Conservation (phyloP, 1,284 basidiomycete genomes). For the Blastosporella zonata region DNA sequence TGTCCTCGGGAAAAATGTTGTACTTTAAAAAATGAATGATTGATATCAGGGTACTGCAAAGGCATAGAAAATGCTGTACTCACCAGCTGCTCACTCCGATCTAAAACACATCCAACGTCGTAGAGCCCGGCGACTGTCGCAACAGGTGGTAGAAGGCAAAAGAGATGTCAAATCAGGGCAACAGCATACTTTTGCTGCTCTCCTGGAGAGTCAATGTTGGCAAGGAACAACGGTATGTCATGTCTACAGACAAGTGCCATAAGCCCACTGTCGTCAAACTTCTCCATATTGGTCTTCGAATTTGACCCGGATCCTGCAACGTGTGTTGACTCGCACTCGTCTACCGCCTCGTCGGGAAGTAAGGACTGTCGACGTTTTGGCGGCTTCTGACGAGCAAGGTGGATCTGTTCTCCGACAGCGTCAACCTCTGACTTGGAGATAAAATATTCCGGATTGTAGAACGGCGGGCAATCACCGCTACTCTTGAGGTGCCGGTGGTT, state of each 20-base stretch:
- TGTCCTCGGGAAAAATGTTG: constrained; percentile 24
- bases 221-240: constrained; percentile 33
- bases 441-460: constrained; percentile 1
- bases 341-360: constrained; percentile 13
- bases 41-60: neutral
- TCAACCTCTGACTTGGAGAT: constrained; percentile 1
- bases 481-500: constrained; percentile 2
- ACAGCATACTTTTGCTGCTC: neutral
- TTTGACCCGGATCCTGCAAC: constrained; percentile 11
- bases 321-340: constrained; percentile 14
- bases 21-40: constrained; percentile 23
- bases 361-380: neutral
- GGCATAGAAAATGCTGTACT: constrained; percentile 4
- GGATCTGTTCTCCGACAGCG: constrained; percentile 3
- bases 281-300: constrained; percentile 13
- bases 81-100: constrained; percentile 30
- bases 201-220: constrained; percentile 34
- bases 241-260: constrained; percentile 2
- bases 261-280: constrained; percentile 9
- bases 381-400: neutral
- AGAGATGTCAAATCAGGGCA: constrained; percentile 28
- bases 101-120: constrained; percentile 38
- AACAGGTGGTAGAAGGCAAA: constrained; percentile 24
- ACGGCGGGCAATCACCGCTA: neutral
- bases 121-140: constrained; percentile 33